phyloP scores from a whole-genome alignment of 1,139 yeast genomes.

The Sugiyamaella paludigena region DNA sequence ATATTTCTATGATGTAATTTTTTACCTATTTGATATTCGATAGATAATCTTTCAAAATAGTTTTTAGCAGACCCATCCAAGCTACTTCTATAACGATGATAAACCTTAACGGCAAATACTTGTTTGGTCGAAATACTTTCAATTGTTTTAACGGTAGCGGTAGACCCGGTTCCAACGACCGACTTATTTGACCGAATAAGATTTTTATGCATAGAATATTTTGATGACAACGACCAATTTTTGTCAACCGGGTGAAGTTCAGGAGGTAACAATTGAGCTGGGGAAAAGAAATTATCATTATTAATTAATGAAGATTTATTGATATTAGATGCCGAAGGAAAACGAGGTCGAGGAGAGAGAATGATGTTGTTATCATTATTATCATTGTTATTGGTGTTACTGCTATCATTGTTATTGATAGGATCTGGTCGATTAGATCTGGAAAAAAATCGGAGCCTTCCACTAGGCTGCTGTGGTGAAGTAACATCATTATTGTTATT shows the following conservation, averaged over 20 bases:
- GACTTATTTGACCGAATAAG: slow-evolving; percentile 30
- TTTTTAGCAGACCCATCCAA: slow-evolving; percentile 5
- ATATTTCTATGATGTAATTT: slow-evolving; percentile 62
- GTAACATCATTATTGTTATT: too few relatives aligned
- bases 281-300: not conserved
- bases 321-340: too few relatives aligned
- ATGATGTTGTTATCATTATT: too few relatives aligned
- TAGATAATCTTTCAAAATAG: slow-evolving; percentile 6
- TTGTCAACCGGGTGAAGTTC: slow-evolving; percentile 3
- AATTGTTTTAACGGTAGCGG: slow-evolving; percentile 31
- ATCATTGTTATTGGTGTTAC: too few relatives aligned
- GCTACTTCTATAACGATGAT: slow-evolving; percentile 28
- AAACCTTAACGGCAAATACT: slow-evolving; percentile 70
- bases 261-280: slow-evolving; percentile 5
- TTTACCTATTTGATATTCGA: slow-evolving; percentile 39
- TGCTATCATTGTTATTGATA: too few relatives aligned
- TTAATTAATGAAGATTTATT: too few relatives aligned
- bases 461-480: too few relatives aligned
- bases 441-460: too few relatives aligned
- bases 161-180: slow-evolving; percentile 32
- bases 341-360: too few relatives aligned
- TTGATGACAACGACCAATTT: slow-evolving; percentile 8
- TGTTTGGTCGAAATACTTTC: slow-evolving; percentile 37
- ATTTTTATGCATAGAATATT: slow-evolving; percentile 14
- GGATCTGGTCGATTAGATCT: too few relatives aligned